A percentile compares a stretch with the other conserved stretches of the same genome.
Evolutionary conservation across 768 basidiomycete species (phyloP).

Genomic region (Agaricus blazei): DNA sequence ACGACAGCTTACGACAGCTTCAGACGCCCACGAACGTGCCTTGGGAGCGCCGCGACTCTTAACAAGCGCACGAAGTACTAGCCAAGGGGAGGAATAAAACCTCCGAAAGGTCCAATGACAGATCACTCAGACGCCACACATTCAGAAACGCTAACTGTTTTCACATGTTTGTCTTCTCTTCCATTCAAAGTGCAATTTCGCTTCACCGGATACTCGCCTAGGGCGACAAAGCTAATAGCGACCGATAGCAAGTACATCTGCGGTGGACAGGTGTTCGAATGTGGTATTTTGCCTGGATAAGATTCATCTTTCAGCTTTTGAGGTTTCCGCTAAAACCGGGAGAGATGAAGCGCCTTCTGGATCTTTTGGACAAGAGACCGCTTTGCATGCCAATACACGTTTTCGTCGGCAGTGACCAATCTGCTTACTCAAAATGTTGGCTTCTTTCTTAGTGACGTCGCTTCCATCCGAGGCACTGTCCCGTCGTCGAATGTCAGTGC

Average conservation of each 20-base stretch:
- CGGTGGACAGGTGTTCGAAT: background rate
- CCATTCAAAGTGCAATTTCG: background rate
- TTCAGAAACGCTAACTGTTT: background rate
- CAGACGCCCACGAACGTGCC: background rate
- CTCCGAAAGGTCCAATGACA: background rate
- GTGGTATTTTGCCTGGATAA: background rate
- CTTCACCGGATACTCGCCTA: background rate
- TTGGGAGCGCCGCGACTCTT: background rate
- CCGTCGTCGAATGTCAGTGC: background rate
- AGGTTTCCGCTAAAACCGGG: slow-evolving; percentile 1
- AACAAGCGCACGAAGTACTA: too few species aligned
- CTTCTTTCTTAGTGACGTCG: slow-evolving; percentile 2
- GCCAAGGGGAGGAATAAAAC: background rate
- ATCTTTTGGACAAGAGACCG: background rate
- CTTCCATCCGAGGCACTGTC: slow-evolving; percentile 2
- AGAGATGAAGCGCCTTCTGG: background rate
- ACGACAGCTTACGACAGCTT: background rate
- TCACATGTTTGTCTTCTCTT: background rate
- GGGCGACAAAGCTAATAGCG: background rate
- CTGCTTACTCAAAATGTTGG: background rate
- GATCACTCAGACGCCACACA: background rate
- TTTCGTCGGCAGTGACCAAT: slow-evolving; percentile 1
- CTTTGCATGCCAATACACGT: background rate
- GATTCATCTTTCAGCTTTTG: background rate
- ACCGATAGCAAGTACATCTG: background rate